Conservation (phyloP, 225 moss, liverwort and hornwort genomes). For the Anthoceros angustus region DNA sequence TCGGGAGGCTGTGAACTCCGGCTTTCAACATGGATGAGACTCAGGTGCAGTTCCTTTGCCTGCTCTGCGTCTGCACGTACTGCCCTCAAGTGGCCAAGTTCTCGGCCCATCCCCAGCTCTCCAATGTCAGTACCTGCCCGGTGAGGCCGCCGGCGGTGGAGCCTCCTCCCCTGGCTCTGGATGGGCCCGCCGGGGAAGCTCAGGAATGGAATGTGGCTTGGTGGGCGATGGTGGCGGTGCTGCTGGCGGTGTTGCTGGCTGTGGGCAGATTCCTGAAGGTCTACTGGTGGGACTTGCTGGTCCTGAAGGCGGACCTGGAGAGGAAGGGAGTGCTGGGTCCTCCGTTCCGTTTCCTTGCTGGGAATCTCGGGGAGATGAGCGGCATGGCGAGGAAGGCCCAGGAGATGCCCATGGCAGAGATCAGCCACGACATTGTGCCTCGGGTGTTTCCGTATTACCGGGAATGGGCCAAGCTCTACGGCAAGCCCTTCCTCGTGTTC, state of each 20-base stretch:
- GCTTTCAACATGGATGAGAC: neutral
- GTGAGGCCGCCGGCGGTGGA: neutral
- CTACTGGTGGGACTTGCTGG: constrained; percentile 3
- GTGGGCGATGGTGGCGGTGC: neutral
- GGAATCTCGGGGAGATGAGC: neutral
- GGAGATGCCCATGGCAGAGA: neutral
- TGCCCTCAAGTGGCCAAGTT: constrained; percentile 1
- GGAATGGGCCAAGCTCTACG: neutral
- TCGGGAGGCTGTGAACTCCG: too few species aligned
- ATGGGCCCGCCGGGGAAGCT: neutral
- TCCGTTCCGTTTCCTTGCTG: neutral
- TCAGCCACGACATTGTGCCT: constrained; percentile 3
- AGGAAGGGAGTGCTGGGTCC: neutral
- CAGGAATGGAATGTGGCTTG: neutral
- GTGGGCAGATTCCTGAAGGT: neutral
- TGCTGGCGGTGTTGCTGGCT: neutral
- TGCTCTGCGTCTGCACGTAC: constrained; percentile 2
- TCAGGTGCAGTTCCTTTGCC: neutral
- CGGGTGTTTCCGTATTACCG: neutral
- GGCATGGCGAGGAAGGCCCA: constrained; percentile 4
- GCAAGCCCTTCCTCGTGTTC: constrained; percentile 1
- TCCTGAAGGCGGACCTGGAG: neutral
- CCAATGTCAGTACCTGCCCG: neutral
- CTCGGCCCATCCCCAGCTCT: neutral
- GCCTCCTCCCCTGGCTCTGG: neutral